Evolutionary conservation across 2,329 filamentous ascomycete species (phyloP), one percentile per base, ranked within the genome.

Genomic region (Sporothrix curviconia): DNA sequence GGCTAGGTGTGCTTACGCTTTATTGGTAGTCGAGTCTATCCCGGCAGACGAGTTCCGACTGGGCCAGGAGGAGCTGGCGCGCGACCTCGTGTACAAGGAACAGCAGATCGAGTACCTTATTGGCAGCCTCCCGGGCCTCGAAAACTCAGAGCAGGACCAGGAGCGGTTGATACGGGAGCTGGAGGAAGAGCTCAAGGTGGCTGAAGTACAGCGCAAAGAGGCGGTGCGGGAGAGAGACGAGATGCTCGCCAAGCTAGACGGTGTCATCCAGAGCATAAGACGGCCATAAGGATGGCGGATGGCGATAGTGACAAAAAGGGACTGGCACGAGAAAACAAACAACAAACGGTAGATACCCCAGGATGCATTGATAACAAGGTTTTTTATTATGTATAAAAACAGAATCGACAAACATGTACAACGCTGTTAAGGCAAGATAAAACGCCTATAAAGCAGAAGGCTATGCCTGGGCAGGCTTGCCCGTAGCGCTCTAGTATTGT

Each of bases 101-200:
- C 88, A 92, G 72, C 87, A 92, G 73, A 90, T 94, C 61, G 89
- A 94, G 69, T 77, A 82, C 44, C 74, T 94, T 49, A 88, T 92
- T 58, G 86, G 84, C 15, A 82, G 80, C 22, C 76, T 95, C 2
- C 90, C 90, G 0, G 90, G 90, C 0, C 75, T 94, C 22, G 86
- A 90, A 44, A 89, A 85, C 61, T 92, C 86, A 66, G 87, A 92
- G 69, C 77, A 81, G 61, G 86, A 91, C 66, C 90, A 95, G 70
- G 80, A 88, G 67, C 77, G 80, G 62, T 80, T 81, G 58, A 84
- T 88, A 59, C 78, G 76, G 64, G 82, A 84, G 59, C 70, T 88
- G 22, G 84, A 87, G 64, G 80, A 83, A 61, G 84, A 87, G 63
- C 72, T 87, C 36, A 83, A 80, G 65, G 77, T 76, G 7, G 83